Evolutionary conservation across 1,284 basidiomycete species (phyloP), one percentile per base, ranked within the genome.

Genomic region (Erythrobasidium hasegawianum): DNA sequence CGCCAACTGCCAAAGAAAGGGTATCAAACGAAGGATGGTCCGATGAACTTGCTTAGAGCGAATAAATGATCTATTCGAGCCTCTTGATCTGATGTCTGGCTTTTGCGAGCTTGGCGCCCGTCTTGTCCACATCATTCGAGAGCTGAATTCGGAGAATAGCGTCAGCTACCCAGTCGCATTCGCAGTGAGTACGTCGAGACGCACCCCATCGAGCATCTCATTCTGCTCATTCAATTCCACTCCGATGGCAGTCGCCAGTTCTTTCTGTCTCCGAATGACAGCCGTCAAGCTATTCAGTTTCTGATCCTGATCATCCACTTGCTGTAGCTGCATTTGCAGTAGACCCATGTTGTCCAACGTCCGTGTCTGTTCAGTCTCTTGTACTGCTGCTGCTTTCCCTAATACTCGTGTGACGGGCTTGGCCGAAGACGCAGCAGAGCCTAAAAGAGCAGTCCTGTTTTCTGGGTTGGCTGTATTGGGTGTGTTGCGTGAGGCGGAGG

Each of bases 201-300:
- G 29, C 24, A 69, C 64, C 9, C 38, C 53, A 74, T 94, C 89
- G 71, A 97, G 78, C 78, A 96, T 77, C 74, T 94, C 90, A 71
- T 86, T 93, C 79, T 97, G 95, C 72, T 86, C 80, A 5, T 80
- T 81, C 67, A 98, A 85, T 79, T 98, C 95, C 60, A 83, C 81
- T 65, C 84, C 83, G 70, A 98, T 97, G 16, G 92, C 90, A 70
- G 89, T 81, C 10, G 94, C 95, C 53, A 97, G 83, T 60, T 88
- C 85, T 71, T 86, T 83, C 79, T 97, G 94, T 29, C 61, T 64
- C 69, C 85, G 84, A n/a, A 98, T 80, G 67, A 96, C 86, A 0
- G 88, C 83, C 0, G 88, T 86, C 41, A 98, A 80, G 70, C 87
- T 84, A 11, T 86, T 81, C 26, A 96, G 82, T 74, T 94, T 88